Evolutionary conservation across 768 basidiomycete species (phyloP), one percentile per base, ranked within the genome.

Genomic region (Boletus rufocinnamomeus): DNA sequence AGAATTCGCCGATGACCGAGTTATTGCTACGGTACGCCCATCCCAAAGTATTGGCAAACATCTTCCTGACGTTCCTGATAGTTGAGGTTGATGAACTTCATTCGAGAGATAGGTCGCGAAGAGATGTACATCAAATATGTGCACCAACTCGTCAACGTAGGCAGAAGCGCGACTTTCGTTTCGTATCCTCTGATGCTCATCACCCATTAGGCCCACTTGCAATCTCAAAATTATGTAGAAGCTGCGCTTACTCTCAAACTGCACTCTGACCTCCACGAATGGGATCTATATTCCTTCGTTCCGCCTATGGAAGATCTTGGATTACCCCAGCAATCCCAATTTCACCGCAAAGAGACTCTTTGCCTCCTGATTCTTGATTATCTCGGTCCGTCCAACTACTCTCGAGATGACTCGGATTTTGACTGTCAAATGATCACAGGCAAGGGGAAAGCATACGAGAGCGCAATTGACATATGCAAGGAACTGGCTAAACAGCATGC

Each of bases 371-470:
- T 95, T 57, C 82, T 98, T n/a, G 94, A 97, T 69, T 94, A 95
- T 66, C 83, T 98, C 23, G 92, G 93, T 92, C 57, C 55, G 81
- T 64, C 21, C 14, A 32, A 19, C 23, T 17, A 9, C 48, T 52
- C 11, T 62, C 28, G 8, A 9, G 27, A 35, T n/a, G 48, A 45
- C 2, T 45, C 40, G n/a, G 48, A 35, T 56, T 52, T 44, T 64
- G 48, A 61, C 37, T 17, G 46, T 43, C 34, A 6, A 27, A 21
- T 21, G 1, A 54, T 59, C 53, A 25, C 59, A 95, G 93, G 93
- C 50, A 92, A 95, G 74, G 96, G 95, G 11, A 95, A 96, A 67
- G 95, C 96, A n/a, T 98, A 93, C 84, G 96, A 98, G 73, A 88
- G 84, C 52, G 96, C 94, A 3, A 86, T 97, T 57, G 90, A 93